Conservation (phyloP, 192 early-diverging fungal genomes). For the Coemansia sp. region DNA sequence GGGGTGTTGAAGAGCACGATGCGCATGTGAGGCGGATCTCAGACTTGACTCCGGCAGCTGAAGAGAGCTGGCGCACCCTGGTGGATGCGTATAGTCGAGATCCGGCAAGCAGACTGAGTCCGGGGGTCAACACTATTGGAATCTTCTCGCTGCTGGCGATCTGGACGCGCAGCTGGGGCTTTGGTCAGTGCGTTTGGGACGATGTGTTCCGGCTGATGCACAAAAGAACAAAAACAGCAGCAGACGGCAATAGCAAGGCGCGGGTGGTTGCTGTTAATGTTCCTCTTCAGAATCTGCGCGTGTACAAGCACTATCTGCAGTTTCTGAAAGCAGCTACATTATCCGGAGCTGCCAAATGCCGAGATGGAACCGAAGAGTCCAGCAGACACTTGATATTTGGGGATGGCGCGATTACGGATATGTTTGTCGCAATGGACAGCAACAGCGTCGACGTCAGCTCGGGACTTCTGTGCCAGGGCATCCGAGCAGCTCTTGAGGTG, state of each 20-base stretch:
- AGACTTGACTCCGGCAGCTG: slow-evolving; percentile 11
- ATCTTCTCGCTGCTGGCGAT: slow-evolving; percentile 35
- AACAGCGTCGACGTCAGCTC: slow-evolving; percentile 34
- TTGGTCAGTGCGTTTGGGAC: slow-evolving; percentile 42
- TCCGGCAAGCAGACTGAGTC: slow-evolving; percentile 13
- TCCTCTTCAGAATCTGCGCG: slow-evolving; percentile 25
- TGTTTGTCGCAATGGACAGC: slow-evolving; percentile 44
- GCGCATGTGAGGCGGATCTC: not conserved
- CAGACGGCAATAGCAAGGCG: no score
- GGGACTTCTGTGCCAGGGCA: slow-evolving; percentile 43
- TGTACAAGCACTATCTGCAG: slow-evolving; percentile 47
- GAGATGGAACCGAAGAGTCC: not conserved
- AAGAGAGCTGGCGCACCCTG: slow-evolving; percentile 36
- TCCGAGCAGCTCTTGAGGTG: slow-evolving; percentile 37
- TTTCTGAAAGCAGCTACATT: slow-evolving; percentile 14
- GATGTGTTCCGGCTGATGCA: slow-evolving; percentile 30
- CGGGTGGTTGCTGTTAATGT: not conserved
- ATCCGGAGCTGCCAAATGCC: slow-evolving; percentile 5
- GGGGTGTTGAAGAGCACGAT: not conserved
- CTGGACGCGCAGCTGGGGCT: slow-evolving; percentile 25
- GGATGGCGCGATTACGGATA: slow-evolving; percentile 30
- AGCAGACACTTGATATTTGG: slow-evolving; percentile 12
- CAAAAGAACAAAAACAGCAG: not conserved
- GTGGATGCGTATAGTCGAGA: not conserved
- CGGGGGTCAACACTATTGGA: slow-evolving; percentile 32